Evolutionary conservation across 2,329 filamentous ascomycete genomes (phyloP), one percentile per base, ranked within the genome.

Genomic region (Arthroderma sp.): DNA sequence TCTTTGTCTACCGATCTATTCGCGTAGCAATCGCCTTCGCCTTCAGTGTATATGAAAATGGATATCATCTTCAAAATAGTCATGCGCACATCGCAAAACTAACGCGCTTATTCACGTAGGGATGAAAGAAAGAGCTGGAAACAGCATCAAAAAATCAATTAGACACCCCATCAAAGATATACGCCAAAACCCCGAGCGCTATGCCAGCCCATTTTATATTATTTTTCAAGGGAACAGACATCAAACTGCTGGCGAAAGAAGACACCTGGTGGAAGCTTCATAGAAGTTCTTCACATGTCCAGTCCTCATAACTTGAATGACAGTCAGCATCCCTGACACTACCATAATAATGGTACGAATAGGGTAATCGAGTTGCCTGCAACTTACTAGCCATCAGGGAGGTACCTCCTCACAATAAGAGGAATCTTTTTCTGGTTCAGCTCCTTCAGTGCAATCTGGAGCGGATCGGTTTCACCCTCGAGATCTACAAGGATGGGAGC

Each of bases 351-450:
- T 22, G 15, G 42, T n/a, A n/a, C n/a, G n/a, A n/a, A n/a, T n/a
- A n/a, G n/a, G n/a, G n/a, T n/a, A n/a, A n/a, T n/a, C n/a, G n/a
- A n/a, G n/a, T n/a, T n/a, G n/a, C n/a, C n/a, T n/a, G n/a, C 31
- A 30, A 77, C 85, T 73, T 74, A 93, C 85, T 78, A 94, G 71
- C 91, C 91, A 69, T 98, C 91, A 22, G 91, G 91, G 61, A 98
- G 76, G 69, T 96, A 98, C 60, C 91, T 79, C 63, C 91, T 79
- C 52, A 98, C 85, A 46, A 98, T 91, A 49, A 98, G 68, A 27
- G 91, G 91, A 45, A 98, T 94, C 76, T 98, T 98, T 77, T 96
- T 96, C 71, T 96, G 88, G 52, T 85, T 80, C 62, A 98, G 72
- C 69, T 98, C 91, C 70, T 96, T 96, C 65, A 95, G 84, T 27